These are phyloP conservation scores for Xylaria castorea DNA, from an alignment of 495 filamentous ascomycete species.

Conservation along the genomic window DNA sequence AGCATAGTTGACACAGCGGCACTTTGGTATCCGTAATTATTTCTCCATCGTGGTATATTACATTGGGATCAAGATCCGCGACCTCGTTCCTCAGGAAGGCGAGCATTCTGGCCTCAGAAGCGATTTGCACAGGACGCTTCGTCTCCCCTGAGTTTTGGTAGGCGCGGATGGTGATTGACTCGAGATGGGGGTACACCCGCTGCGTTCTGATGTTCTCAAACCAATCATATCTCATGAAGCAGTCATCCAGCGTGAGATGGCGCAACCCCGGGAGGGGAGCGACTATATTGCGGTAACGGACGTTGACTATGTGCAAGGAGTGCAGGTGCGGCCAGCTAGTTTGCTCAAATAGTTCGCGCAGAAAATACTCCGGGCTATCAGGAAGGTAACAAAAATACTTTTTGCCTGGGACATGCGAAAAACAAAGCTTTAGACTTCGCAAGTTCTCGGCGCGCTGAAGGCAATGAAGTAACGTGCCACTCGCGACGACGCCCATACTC, in stretches of 20 bases:
- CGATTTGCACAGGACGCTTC: not conserved
- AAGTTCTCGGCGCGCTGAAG: not conserved
- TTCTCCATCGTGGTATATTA: not conserved
- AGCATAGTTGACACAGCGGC: not conserved
- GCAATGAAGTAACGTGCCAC: not conserved
- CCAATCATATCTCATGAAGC: not conserved
- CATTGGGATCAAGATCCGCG: not conserved
- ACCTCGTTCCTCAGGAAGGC: not conserved
- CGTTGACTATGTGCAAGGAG: not conserved
- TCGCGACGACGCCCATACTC: not conserved
- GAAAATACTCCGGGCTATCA: not conserved
- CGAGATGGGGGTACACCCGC: not conserved
- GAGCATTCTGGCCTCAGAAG: not conserved
- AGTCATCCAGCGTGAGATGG: not conserved
- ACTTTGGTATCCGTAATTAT: not conserved
- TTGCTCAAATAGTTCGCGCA: not conserved
- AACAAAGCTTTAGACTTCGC: not conserved
- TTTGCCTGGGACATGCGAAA: not conserved
- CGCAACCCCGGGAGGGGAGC: not conserved
- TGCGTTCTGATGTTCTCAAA: not conserved
- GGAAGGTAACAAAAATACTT: too few relatives aligned
- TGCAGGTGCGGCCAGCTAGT: not conserved
- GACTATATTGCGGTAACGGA: too few relatives aligned
- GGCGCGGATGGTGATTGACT: not conserved
- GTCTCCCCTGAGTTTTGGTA: too few relatives aligned